Evolutionary conservation across 495 filamentous ascomycete genomes (phyloP).

Genomic region (Baudoinia panamericana): DNA sequence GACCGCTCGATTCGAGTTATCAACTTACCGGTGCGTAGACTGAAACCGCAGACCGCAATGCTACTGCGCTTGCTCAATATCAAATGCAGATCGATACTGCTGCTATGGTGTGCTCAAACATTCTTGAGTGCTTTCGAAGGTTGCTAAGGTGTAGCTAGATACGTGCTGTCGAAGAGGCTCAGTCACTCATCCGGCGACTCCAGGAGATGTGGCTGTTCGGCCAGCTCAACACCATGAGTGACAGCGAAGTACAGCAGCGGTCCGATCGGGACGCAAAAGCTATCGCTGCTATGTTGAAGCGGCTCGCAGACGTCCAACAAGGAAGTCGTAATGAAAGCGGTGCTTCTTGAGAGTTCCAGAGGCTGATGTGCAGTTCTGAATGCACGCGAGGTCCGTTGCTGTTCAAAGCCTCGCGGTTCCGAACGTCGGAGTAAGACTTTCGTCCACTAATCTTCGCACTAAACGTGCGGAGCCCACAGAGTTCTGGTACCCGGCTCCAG

Average conservation of each 20-base stretch:
- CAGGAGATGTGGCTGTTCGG: constrained; percentile 70
- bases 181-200: constrained; percentile 47
- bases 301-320: constrained; percentile 8
- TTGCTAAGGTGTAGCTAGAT: constrained; percentile 33
- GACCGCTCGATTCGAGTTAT: constrained; percentile 19
- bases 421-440: constrained; percentile 1
- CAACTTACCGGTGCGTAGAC: constrained; percentile 26
- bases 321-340: background rate
- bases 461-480: constrained; percentile 16
- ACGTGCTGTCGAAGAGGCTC: constrained; percentile 51
- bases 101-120: constrained; percentile 37
- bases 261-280: constrained; percentile 42
- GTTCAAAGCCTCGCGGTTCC: constrained; percentile 11
- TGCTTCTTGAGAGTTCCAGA: background rate
- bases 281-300: constrained; percentile 33
- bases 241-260: constrained; percentile 31
- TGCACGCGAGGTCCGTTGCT: no score
- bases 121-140: background rate
- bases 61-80: constrained; percentile 45
- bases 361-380: background rate
- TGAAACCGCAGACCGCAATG: constrained; percentile 29
- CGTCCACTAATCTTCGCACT: constrained; percentile 10
- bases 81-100: constrained; percentile 53
- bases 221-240: constrained; percentile 48
- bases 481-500: constrained; percentile 23